phyloP scores from a whole-genome alignment of 2,329 filamentous ascomycete genomes.

The Trichoderma breve region DNA sequence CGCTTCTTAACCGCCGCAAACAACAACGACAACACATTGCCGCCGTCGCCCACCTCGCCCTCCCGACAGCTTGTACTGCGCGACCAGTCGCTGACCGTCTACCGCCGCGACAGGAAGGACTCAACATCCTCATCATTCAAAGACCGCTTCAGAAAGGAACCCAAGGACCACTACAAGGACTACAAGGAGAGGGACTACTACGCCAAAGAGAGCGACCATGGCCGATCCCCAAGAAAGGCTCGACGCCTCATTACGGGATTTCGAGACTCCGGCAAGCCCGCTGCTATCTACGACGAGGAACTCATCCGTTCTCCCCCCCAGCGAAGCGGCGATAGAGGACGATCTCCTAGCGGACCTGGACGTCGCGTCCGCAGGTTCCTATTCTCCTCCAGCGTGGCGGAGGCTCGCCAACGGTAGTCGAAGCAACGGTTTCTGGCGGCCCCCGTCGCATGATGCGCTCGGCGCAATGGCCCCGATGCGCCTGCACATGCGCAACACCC shows the following conservation, averaged over 20 bases:
- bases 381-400: constrained; percentile 60
- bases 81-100: constrained; percentile 34
- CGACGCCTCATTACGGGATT: constrained; percentile 55
- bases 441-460: constrained; percentile 50
- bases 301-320: constrained; percentile 34
- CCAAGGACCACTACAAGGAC: constrained; percentile 17
- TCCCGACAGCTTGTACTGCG: constrained; percentile 32
- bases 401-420: constrained; percentile 59
- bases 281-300: constrained; percentile 32
- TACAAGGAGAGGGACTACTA: constrained; percentile 13
- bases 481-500: constrained; percentile 26
- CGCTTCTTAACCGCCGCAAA: constrained; percentile 15
- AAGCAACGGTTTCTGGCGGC: constrained; percentile 60
- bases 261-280: constrained; percentile 48
- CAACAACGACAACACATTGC: constrained; percentile 29
- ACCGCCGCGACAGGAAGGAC: constrained; percentile 29
- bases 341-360: constrained; percentile 45
- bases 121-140: neutral
- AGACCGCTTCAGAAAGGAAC: constrained; percentile 12
- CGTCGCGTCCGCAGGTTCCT: constrained; percentile 52
- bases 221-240: constrained; percentile 40
- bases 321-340: constrained; percentile 37
- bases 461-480: constrained; percentile 41
- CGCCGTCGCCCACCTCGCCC: constrained; percentile 20
- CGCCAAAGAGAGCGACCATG: constrained; percentile 24